These are phyloP conservation scores for Smallanthus sonchifolius DNA, from an alignment of 129 eudicot genomes.

Conservation along the genomic window DNA sequence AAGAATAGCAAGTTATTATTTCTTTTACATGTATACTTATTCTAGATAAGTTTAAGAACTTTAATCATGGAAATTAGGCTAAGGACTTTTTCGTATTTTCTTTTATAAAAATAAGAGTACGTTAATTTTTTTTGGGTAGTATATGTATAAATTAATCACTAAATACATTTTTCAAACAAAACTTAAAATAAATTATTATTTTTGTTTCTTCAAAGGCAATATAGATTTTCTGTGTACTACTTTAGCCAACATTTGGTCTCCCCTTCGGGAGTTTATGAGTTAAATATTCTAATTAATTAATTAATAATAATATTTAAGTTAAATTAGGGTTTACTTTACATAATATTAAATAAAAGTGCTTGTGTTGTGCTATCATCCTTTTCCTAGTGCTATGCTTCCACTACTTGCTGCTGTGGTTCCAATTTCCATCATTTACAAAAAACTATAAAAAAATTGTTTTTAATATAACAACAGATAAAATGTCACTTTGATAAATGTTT, in stretches of 20 bases:
- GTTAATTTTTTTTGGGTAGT: too few relatives aligned
- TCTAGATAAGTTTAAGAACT: too few relatives aligned
- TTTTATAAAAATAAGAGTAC: too few relatives aligned
- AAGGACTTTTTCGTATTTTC: too few relatives aligned
- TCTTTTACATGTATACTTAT: too few relatives aligned
- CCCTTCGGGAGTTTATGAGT: constrained; percentile 19
- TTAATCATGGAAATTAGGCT: too few relatives aligned
- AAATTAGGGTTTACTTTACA: constrained; percentile 14
- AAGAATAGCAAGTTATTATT: too few relatives aligned
- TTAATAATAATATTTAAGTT: not conserved
- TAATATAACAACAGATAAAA: not conserved
- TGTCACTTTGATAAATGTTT: not conserved
- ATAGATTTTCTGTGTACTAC: not conserved
- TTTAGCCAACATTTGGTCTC: constrained; percentile 26
- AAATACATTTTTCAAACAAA: too few relatives aligned
- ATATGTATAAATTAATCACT: too few relatives aligned
- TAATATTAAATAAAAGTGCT: constrained; percentile 21
- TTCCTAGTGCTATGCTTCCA: constrained; percentile 36
- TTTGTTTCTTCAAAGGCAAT: not conserved
- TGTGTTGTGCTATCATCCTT: constrained; percentile 33
- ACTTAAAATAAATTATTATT: too few relatives aligned
- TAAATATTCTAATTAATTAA: constrained; percentile 8
- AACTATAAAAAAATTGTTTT: not conserved
- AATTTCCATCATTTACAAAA: constrained; percentile 11
- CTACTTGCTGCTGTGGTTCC: constrained; percentile 20